A percentile compares a stretch with the other conserved stretches of the same genome.
Conservation (phyloP, 345 rosid genomes). For the Cardiospermum halicacabum region DNA sequence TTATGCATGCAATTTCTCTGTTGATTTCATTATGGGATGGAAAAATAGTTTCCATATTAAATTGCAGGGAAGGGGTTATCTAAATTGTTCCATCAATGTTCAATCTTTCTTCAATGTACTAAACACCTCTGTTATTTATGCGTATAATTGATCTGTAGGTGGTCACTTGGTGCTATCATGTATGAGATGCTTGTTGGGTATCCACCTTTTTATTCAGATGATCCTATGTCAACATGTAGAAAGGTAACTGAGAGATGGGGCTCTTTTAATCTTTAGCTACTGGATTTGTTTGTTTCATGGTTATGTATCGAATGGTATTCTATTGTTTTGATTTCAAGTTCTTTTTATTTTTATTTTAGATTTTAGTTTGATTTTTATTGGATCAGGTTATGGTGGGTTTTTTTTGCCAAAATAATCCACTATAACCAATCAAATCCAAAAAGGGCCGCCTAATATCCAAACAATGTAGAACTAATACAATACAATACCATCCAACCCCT, state of each 20-base stretch:
- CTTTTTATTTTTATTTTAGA: no score
- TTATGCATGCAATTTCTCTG: constrained; percentile 1
- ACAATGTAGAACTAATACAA: no score
- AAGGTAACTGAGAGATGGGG: constrained; percentile 44
- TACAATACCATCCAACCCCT: no score
- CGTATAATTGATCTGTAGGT: constrained; percentile 48
- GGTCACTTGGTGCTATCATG: constrained; percentile 99
- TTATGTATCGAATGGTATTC: no score
- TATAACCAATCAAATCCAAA: no score
- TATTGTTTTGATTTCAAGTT: no score
- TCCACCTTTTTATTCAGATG: constrained; percentile 98
- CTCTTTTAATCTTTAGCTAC: background rate
- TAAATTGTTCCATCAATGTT: constrained; percentile 12
- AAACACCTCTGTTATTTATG: constrained; percentile 13
- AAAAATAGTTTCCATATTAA: background rate
- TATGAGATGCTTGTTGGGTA: constrained; percentile 96
- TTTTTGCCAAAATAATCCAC: no score
- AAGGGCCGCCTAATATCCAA: no score
- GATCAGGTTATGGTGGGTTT: no score
- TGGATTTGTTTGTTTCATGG: no score
- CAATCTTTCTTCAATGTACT: constrained; percentile 3
- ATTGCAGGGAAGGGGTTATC: constrained; percentile 1
- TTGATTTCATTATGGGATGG: background rate
- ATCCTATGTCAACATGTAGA: constrained; percentile 93
- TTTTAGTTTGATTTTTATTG: no score